Conservation (phyloP, 129 eudicot species). For the Kitagawia praeruptora region DNA sequence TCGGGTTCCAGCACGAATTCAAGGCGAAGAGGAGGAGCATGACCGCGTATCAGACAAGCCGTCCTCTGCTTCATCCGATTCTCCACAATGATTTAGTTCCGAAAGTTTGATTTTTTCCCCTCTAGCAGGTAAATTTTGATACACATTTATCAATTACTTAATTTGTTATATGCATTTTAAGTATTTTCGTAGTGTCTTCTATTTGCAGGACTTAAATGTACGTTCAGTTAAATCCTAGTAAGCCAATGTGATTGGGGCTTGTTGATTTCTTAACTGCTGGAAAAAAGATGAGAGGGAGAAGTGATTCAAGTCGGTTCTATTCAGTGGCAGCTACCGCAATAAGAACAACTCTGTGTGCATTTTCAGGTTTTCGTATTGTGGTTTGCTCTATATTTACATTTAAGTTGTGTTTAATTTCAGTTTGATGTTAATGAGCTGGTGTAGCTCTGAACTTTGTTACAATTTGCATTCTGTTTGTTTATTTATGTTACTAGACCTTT, state of each 20-base stretch:
- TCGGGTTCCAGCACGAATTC: constrained; percentile 73
- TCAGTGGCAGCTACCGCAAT: constrained; percentile 38
- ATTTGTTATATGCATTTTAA: not conserved
- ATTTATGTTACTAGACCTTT: constrained; percentile 19
- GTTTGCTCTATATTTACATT: constrained; percentile 17
- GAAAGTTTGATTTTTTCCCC: constrained; percentile 19
- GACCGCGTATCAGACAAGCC: constrained; percentile 83
- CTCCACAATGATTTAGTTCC: constrained; percentile 58
- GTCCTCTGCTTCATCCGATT: constrained; percentile 91
- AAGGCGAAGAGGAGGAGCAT: constrained; percentile 89
- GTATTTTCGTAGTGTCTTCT: not conserved
- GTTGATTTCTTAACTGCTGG: not conserved
- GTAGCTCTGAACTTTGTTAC: constrained; percentile 33
- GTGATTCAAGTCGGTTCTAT: constrained; percentile 19
- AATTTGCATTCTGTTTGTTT: constrained; percentile 20
- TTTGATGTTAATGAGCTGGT: constrained; percentile 33
- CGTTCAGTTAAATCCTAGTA: not conserved
- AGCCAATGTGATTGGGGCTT: constrained; percentile 1
- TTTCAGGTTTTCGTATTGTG: constrained; percentile 45
- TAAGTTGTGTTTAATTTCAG: constrained; percentile 13
- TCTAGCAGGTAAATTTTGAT: constrained; percentile 27
- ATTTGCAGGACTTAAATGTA: constrained; percentile 20
- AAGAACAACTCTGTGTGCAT: constrained; percentile 45
- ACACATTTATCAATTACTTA: not conserved
- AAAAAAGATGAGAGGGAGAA: constrained; percentile 6